Conservation (phyloP, 163 green algal genomes). For the Chloromonas sp. region DNA sequence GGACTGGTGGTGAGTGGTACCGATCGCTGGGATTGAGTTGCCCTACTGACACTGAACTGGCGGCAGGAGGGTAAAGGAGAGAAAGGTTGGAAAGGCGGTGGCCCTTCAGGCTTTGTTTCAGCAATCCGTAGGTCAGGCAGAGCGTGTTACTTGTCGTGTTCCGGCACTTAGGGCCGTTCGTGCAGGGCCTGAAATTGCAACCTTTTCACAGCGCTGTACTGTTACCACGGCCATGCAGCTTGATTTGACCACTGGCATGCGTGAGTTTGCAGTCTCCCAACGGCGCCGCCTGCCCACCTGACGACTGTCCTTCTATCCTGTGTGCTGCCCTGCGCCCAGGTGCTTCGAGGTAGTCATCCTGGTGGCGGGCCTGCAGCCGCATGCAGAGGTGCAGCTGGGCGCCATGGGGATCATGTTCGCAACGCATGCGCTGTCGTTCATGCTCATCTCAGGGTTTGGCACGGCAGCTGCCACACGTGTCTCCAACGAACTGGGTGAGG, state of each 20-base stretch:
- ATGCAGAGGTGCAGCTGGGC: conserved; percentile 13
- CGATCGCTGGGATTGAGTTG: neutral
- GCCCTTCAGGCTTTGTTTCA: no score
- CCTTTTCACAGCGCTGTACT: no score
- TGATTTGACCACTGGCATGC: no score
- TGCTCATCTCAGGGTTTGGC: conserved; percentile 28
- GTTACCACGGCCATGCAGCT: no score
- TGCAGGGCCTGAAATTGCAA: no score
- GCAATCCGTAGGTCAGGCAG: no score
- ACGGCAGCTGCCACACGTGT: conserved; percentile 16
- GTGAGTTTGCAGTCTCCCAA: no score
- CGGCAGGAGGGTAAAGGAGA: neutral
- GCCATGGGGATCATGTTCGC: conserved; percentile 21
- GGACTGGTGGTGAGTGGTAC: conserved; percentile 9
- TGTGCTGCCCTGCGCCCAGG: neutral
- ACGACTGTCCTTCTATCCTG: no score
- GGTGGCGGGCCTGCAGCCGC: conserved; percentile 21
- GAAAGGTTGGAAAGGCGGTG: neutral
- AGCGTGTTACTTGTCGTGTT: no score
- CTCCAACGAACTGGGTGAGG: conserved; percentile 27
- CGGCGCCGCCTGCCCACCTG: no score
- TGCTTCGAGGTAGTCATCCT: conserved; percentile 27
- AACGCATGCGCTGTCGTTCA: conserved; percentile 33
- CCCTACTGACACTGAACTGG: neutral
- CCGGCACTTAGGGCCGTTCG: no score